Evolutionary conservation across 345 rosid genomes (phyloP).

Genomic region (Melaleuca quinquenervia): DNA sequence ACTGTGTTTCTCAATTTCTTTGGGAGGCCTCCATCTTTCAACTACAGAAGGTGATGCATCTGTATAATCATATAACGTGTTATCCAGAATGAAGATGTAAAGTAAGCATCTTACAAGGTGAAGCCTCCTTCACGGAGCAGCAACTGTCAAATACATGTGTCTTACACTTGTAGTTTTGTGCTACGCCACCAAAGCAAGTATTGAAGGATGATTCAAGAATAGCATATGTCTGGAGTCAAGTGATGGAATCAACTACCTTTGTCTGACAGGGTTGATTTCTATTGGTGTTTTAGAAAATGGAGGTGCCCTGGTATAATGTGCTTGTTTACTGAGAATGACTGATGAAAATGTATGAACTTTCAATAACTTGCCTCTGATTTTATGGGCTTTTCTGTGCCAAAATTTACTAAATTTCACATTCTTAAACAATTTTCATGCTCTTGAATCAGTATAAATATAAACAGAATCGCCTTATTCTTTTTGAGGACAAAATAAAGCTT

Average conservation of each 20-base stretch:
- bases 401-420: not conserved
- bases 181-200: not conserved
- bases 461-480: not conserved
- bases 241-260: not conserved
- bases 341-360: not conserved
- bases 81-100: not conserved
- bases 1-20: slow-evolving; percentile 50
- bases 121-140: not conserved
- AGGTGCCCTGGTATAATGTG: not conserved
- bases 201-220: not conserved
- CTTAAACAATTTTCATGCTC: not conserved
- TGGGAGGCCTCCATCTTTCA: slow-evolving; percentile 70
- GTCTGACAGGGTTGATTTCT: not conserved
- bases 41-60: slow-evolving; percentile 46
- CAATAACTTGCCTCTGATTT: not conserved
- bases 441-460: not conserved
- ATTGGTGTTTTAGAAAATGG: not conserved
- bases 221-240: not conserved
- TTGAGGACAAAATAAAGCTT: not conserved
- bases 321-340: not conserved
- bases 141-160: not conserved
- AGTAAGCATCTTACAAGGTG: not conserved
- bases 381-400: not conserved
- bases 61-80: not conserved
- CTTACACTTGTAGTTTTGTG: not conserved